These are phyloP conservation scores for Ophiostoma australiae DNA, from an alignment of 2,329 filamentous ascomycete species.

Conservation along the genomic window DNA sequence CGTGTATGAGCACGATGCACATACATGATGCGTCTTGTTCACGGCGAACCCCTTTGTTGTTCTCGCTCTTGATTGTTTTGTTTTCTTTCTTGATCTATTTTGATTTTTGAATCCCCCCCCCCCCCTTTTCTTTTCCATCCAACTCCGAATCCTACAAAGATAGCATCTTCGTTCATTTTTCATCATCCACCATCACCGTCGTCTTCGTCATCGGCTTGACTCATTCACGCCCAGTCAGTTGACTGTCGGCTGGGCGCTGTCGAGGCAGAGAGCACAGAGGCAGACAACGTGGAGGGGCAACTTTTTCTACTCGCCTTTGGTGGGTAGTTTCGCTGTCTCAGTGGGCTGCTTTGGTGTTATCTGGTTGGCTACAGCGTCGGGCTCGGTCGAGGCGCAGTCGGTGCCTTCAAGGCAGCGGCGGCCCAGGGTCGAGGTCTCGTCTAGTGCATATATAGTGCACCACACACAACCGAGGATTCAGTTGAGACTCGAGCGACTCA, in stretches of 20 bases:
- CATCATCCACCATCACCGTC: background rate
- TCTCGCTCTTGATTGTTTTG: background rate
- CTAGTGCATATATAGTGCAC: background rate
- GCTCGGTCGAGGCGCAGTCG: background rate
- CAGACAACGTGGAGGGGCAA: slow-evolving; percentile 9
- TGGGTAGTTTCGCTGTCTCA: background rate
- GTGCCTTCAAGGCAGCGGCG: slow-evolving; percentile 8
- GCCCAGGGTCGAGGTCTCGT: background rate
- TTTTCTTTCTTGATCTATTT: background rate
- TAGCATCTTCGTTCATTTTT: background rate
- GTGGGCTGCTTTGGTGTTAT: slow-evolving; percentile 13
- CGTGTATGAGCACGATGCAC: background rate
- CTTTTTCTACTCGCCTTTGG: slow-evolving; percentile 4
- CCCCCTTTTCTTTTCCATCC: background rate
- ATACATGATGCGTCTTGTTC: background rate
- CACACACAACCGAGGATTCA: background rate
- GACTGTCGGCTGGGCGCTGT: background rate
- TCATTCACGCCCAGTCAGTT: slow-evolving; percentile 10
- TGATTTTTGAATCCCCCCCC: background rate
- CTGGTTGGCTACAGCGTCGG: slow-evolving; percentile 6
- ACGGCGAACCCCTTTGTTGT: background rate
- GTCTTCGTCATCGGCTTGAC: background rate
- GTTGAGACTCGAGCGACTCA: background rate
- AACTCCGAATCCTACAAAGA: background rate
- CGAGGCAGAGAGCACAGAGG: background rate